phyloP scores from a whole-genome alignment of 2,329 filamentous ascomycete genomes.

The Mycocentrospora acerina region DNA sequence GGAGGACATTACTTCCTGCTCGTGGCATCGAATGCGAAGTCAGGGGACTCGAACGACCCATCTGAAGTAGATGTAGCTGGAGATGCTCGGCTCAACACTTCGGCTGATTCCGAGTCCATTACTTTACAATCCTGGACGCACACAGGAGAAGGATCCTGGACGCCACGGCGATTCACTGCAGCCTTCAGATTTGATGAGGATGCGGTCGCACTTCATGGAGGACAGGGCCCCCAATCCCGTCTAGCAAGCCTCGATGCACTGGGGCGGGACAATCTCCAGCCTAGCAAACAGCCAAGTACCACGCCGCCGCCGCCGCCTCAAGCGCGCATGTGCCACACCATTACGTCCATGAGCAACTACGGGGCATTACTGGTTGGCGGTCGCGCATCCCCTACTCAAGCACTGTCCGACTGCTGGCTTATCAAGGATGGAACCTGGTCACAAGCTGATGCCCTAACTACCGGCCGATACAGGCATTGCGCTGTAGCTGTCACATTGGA shows the following conservation, averaged over 20 bases:
- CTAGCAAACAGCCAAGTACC: constrained; percentile 2
- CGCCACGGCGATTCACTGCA: constrained; percentile 44
- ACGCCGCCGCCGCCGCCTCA: constrained; percentile 40
- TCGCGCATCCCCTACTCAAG: constrained; percentile 70
- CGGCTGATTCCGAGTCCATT: constrained; percentile 10
- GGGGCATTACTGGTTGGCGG: constrained; percentile 73
- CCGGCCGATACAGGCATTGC: constrained; percentile 75
- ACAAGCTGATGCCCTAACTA: constrained; percentile 64
- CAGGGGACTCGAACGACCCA: constrained; percentile 11
- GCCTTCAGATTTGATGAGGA: constrained; percentile 34
- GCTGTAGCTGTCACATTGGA: constrained; percentile 51
- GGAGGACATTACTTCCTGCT: constrained; percentile 82
- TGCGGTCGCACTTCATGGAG: constrained; percentile 46
- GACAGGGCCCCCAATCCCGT: constrained; percentile 51
- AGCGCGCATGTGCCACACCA: constrained; percentile 70
- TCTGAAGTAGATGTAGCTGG: constrained; percentile 2
- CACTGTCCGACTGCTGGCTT: constrained; percentile 75
- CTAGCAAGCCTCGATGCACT: constrained; percentile 48
- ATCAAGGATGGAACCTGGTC: constrained; percentile 65
- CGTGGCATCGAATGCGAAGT: constrained; percentile 55
- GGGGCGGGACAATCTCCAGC: constrained; percentile 30
- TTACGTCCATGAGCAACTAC: constrained; percentile 63
- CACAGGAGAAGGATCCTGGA: constrained; percentile 13
- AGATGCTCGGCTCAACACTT: constrained; percentile 3
- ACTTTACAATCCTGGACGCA: constrained; percentile 16